Evolutionary conservation across 1,284 basidiomycete species (phyloP), one percentile per base, ranked within the genome.

Genomic region (Ceratorhiza oryzae-sativae): DNA sequence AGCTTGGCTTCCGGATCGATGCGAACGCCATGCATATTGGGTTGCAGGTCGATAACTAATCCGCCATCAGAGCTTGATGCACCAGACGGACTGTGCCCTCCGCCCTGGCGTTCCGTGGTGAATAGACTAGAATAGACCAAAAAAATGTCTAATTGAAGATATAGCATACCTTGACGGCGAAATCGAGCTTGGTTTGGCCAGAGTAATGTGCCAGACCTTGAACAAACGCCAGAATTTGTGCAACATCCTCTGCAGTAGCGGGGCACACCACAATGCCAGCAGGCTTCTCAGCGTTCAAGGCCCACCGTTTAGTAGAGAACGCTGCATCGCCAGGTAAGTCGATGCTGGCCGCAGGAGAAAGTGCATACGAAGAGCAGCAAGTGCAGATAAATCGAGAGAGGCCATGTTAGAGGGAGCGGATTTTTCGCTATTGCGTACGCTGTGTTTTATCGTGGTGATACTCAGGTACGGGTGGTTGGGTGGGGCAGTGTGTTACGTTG

Each of bases 31-130:
- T 65, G 46, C 67, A 75, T 67, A 34, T 73, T 59, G 6, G 55
- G 53, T 8, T 72, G 42, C 23, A 75, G 39, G 23, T 75, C 72
- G 46, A 75, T 73, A 4, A 75, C 53, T 4, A 75, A 34, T 10
- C 73, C 71, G 2, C 71, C 73, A n/a, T 71, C 72, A 0, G 72
- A 56, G 45, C 72, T 63, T 12, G 74, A 75, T 2, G 67, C 51
- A 0, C 67, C 61, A n/a, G 53, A 59, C 18, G 72, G 70, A 20
- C n/a, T 36, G 42, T 75, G 74, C 5, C 74, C 62, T 9, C 74
- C 72, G n/a, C 74, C 60, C 68, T 60, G 5, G 67, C 53, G 13
- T 13, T 49, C 27, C 59, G 56, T 18, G 55, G 55, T 70, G 67
- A 1, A 55, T 55, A 58, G 59, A 70, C 36, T 56, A 39, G 32